Conservation (phyloP, 257 asterid species). For the Forsythia viridissima region DNA sequence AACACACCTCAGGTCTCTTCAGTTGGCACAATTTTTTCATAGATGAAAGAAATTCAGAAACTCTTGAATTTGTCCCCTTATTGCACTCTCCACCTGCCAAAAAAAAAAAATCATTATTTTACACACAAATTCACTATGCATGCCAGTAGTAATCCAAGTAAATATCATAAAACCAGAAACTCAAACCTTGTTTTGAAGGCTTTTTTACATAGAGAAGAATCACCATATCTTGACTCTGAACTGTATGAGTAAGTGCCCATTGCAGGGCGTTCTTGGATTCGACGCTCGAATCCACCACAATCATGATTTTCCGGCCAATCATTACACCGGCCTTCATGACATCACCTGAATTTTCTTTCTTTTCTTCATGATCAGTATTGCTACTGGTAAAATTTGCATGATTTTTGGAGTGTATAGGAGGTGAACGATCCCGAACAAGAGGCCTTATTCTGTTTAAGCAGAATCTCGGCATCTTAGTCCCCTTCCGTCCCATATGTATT, state of each 20-base stretch:
- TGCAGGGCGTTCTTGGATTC: conserved; percentile 68
- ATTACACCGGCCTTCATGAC: conserved; percentile 17
- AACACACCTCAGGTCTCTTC: conserved; percentile 73
- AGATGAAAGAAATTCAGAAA: conserved; percentile 52
- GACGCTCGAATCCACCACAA: conserved; percentile 63
- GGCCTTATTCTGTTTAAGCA: conserved; percentile 79
- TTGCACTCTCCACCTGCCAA: conserved; percentile 37
- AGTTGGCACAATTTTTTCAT: conserved; percentile 60
- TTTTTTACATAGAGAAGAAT: conserved; percentile 60
- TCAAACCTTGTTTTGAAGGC: conserved; percentile 55
- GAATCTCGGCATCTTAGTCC: conserved; percentile 58
- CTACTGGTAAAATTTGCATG: not conserved
- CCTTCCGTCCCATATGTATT: conserved; percentile 46
- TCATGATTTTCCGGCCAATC: conserved; percentile 70
- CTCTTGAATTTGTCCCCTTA: conserved; percentile 39
- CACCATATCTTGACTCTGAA: conserved; percentile 62
- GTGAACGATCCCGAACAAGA: conserved; percentile 56
- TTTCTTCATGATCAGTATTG: conserved; percentile 17
- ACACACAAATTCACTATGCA: not conserved
- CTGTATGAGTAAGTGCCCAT: conserved; percentile 77
- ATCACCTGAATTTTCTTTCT: conserved; percentile 10
- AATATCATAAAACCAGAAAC: not conserved
- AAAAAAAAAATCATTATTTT: not conserved
- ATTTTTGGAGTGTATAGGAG: conserved; percentile 35
- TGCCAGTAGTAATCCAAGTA: not conserved